Base-by-base conservation (phyloP, 2,329 filamentous ascomycete species). In the Exophiala oligosperma region DNA sequence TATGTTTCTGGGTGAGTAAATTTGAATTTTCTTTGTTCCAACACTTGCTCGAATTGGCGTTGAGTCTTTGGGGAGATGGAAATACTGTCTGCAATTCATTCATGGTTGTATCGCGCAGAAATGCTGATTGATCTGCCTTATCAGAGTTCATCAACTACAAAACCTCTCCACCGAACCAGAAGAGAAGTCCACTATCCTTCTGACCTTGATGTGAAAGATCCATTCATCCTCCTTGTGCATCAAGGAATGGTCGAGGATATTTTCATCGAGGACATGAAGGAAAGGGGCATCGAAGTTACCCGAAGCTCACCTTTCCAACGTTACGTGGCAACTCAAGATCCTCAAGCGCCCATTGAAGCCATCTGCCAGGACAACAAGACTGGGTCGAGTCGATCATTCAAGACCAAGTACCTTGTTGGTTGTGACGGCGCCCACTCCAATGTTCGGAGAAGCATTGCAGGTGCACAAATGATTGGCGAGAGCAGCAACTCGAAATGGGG, bases 231-330 rank as follows among this genome's bases (percentile, higher is more conserved):
- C 2, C 72, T 83, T 2, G 79, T 80, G 1, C 89, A 91, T 68
- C 88, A 92, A 72, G 88, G 89, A 49, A 90, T 91, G 82, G 81
- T 91, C 0, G 89, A 91, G 72, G 82, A 83, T 48, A 72, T 89
- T 1, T 85, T 92, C 65, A 81, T 90, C 52, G 79, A 88, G 7
- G 88, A 91, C 66, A 79, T 91, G 71, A 77, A 78, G 63, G 82
- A 85, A 65, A 80, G 87, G 49, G 86, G 86, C 12, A 76, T 85
- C 14, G 78, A 81, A 43, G 86, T 91, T 24, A 79, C 78, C 55
- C 78, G 88, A 61, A 87, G 84, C 65, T 86, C 83, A 12, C 79
- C 81, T 4, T 91, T 90, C 61, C 66, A 71, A 7, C 81, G 79
- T 14, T 86, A 81, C 76, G 79, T 74, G 66, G 75, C 80, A 28